Base-by-base conservation (phyloP, 2,329 filamentous ascomycete species). In the Apiospora arundinis region DNA sequence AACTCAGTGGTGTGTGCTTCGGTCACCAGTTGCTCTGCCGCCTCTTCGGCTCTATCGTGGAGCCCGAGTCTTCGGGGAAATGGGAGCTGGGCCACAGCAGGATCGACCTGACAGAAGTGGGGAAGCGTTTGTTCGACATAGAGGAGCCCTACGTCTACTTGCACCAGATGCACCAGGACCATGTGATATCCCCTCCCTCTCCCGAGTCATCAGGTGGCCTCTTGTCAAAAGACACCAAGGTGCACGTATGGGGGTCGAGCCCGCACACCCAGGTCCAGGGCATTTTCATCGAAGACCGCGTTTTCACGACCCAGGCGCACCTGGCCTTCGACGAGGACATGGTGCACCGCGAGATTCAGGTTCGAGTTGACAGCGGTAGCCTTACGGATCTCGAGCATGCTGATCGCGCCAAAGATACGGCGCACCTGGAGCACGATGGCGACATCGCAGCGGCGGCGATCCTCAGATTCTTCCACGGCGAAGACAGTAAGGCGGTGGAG, bases 81-180 rank as follows among this genome's bases (percentile, higher is more conserved):
- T 96, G 93, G 93, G 93, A 96, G 78, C 84, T 92, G 12, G 89
- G 91, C 42, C 92, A 95, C 42, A 88, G 86, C 72, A 84, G 88
- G 28, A 86, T 95, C 63, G 81, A 90, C 67, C 83, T 95, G 77
- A 92, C 89, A 5, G 83, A 85, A 32, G 85, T 88, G 74, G 93
- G 93, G 18, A 90, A 91, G 80, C 86, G 91, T 70, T 77, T 95
- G 5, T 95, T 95, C 81, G 87, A 89, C 46, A 84, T 87, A 4
- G 86, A 91, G 21, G 75, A 79, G 12, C 60, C 75, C 32, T 65
- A 75, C 7, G 74, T 92, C 82, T 85, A 86, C 32, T 85, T 95
- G 28, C 92, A 94, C 78, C 93, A 95, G 81, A 95, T 95, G 92
- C 93, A 96, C 79, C 89, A 89, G 73, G 93, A 95, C 77, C 88